Conservation (phyloP, 352 stramenopile species). For the Pythium aquatile region DNA sequence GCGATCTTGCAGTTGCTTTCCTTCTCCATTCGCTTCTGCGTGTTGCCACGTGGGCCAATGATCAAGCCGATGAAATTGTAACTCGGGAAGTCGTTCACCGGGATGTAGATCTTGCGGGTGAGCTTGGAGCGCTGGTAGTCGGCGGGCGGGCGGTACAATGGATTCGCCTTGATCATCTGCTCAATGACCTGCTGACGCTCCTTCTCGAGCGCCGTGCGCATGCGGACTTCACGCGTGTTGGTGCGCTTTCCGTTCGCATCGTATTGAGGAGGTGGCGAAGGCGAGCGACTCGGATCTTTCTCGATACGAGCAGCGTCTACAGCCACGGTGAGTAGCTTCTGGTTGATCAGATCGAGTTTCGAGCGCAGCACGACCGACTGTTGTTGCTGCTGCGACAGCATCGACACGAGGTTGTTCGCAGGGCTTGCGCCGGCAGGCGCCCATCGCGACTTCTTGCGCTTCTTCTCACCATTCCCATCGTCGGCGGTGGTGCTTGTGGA, state of each 20-base stretch:
- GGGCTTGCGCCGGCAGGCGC: conserved; percentile 43
- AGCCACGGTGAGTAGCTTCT: conserved; percentile 76
- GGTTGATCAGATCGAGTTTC: conserved; percentile 71
- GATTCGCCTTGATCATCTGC: conserved; percentile 95
- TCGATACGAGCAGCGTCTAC: conserved; percentile 77
- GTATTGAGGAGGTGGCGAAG: conserved; percentile 94
- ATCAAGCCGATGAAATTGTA: conserved; percentile 99
- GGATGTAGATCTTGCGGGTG: conserved; percentile 97
- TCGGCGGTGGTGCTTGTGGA: conserved; percentile 13
- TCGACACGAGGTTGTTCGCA: conserved; percentile 37
- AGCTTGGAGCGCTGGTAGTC: conserved; percentile 93
- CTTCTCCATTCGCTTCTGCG: conserved; percentile 98
- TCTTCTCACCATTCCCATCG: conserved; percentile 43
- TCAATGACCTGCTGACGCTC: conserved; percentile 93
- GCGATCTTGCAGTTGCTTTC: conserved; percentile 99
- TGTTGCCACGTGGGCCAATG: conserved; percentile 98
- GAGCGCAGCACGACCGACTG: conserved; percentile 69
- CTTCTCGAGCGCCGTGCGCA: conserved; percentile 90
- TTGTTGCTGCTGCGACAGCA: conserved; percentile 59
- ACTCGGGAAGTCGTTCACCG: conserved; percentile 95
- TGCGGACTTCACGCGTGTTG: conserved; percentile 96
- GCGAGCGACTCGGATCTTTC: conserved; percentile 88
- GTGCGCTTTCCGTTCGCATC: conserved; percentile 94
- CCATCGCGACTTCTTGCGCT: conserved; percentile 82
- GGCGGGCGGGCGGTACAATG: conserved; percentile 78